These are phyloP conservation scores for Luffa aegyptiaca DNA, from an alignment of 306 rosid species.

Conservation along the genomic window DNA sequence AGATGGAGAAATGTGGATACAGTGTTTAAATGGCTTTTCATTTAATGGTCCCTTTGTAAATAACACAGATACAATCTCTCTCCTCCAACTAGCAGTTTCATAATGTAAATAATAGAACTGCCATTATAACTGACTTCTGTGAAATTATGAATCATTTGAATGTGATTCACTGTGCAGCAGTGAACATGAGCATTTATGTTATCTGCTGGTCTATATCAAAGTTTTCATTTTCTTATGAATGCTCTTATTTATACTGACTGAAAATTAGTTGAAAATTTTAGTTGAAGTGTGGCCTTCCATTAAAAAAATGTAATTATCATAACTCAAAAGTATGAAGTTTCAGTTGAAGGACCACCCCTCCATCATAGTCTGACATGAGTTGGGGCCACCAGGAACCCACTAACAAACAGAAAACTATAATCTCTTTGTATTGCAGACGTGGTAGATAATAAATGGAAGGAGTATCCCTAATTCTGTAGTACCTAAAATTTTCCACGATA, in stretches of 20 bases:
- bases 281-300: not conserved
- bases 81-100: constrained; percentile 33
- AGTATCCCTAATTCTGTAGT: too few species aligned
- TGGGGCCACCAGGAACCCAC: not conserved
- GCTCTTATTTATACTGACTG: not conserved
- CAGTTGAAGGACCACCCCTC: not conserved
- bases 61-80: constrained; percentile 27
- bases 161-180: not conserved
- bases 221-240: not conserved
- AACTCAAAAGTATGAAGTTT: not conserved
- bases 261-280: too few species aligned
- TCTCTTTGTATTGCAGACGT: too few species aligned
- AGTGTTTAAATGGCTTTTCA: not conserved
- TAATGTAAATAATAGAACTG: constrained; percentile 49
- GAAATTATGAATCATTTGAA: not conserved
- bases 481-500: too few species aligned
- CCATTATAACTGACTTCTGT: not conserved
- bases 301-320: too few species aligned
- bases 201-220: not conserved
- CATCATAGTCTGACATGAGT: not conserved
- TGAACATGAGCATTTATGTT: not conserved
- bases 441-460: too few species aligned
- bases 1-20: not conserved
- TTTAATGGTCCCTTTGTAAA: constrained; percentile 42
- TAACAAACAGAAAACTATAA: too few species aligned